Evolutionary conservation across 495 filamentous ascomycete species (phyloP), one percentile per base, ranked within the genome.

Genomic region (Xylaria cubensis): DNA sequence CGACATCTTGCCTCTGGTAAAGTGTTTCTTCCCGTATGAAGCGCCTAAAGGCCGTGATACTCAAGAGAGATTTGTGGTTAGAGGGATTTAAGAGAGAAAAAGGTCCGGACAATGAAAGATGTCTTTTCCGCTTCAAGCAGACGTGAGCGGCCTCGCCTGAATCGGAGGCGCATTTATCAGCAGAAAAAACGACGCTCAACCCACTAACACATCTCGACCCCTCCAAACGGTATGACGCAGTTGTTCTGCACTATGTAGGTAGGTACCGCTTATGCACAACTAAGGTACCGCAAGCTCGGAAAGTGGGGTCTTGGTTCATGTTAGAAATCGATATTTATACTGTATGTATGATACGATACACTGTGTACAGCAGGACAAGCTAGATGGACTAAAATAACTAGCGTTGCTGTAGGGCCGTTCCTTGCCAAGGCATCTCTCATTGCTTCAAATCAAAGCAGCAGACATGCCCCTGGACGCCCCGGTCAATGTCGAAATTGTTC

Each of bases 1-100:
- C 42, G 86, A 88, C 88, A 90, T 90, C 67, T 53, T 80, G 69
- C 26, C 24, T 56, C 51, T 29, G 24, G 29, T 56, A 24, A 15
- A 56, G 4, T 29, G 26, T n/a, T 48, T 48, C 32, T 61, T 42
- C 41, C 15, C 1, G 26, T 29, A 70, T 32, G 44, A 64, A 29
- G 69, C 46, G 50, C 21, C 29, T 39, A 5, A 21, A 36, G 46
- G 34, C 24, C 9, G 44, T 34, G 17, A 36, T 34, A 55, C n/a
- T 2, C n/a, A 41, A 26, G 36, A 68, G 15, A 36, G 4, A 44
- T 64, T 9, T 29, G 34, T 48, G 63, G 21, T 34, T 19, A 50
- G 61, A 41, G 36, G 36, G 12, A 42, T 44, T 44, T 42, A 15
- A 24, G 59, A 46, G 15, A 29, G 26, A 29, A 46, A 34, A 34